phyloP scores from a whole-genome alignment of 768 basidiomycete genomes.

The Ramaria sp. region DNA sequence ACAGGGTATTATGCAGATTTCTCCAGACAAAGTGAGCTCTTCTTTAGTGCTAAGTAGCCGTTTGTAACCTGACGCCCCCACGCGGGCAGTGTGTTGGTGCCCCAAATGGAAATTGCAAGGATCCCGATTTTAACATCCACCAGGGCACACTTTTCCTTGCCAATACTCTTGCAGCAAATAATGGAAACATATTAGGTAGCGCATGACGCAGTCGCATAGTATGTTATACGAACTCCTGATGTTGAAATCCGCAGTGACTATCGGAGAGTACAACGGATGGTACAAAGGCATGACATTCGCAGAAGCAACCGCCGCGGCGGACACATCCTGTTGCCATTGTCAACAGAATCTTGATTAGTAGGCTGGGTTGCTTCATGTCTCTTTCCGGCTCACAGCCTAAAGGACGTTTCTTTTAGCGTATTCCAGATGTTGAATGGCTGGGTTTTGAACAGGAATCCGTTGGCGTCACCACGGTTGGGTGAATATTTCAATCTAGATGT shows the following conservation, averaged over 20 bases:
- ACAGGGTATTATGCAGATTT: constrained; percentile 83
- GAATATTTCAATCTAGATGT: constrained; percentile 54
- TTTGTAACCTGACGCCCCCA: neutral
- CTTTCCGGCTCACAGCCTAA: neutral
- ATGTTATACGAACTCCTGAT: neutral
- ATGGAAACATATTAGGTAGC: constrained; percentile 38
- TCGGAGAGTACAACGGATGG: constrained; percentile 80
- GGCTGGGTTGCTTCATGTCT: constrained; percentile 15
- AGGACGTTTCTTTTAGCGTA: constrained; percentile 28
- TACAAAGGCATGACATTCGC: constrained; percentile 43
- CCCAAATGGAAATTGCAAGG: constrained; percentile 31
- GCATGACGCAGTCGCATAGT: neutral
- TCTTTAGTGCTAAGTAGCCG: neutral
- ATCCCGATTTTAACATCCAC: constrained; percentile 53
- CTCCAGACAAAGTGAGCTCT: constrained; percentile 55
- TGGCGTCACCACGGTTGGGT: constrained; percentile 36
- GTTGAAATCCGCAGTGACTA: constrained; percentile 19
- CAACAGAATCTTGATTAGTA: constrained; percentile 87
- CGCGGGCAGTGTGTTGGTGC: constrained; percentile 30
- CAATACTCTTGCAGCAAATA: constrained; percentile 32
- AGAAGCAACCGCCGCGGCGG: constrained; percentile 46
- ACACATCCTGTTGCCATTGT: constrained; percentile 47
- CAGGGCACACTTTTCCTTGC: constrained; percentile 56
- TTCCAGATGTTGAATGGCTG: constrained; percentile 68
- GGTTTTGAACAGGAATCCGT: constrained; percentile 48